A percentile compares a stretch with the other conserved stretches of the same genome.
Conservation (phyloP, 1,139 yeast genomes). For the Kurtzmaniella quercitrusa region DNA sequence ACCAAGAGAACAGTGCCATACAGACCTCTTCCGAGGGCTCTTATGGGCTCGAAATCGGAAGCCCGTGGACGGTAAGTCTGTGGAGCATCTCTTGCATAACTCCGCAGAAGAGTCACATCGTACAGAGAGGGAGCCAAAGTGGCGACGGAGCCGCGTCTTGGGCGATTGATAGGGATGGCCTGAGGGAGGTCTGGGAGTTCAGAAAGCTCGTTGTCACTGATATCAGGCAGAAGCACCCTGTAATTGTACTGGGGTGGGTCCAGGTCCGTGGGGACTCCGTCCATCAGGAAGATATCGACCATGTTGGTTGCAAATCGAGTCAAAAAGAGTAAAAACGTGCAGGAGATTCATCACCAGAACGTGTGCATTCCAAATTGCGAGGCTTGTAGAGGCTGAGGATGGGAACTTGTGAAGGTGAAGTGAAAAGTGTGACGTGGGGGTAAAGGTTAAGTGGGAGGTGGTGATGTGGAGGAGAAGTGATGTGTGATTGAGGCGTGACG, state of each 20-base stretch:
- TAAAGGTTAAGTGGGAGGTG: too few species aligned
- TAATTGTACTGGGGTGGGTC: constrained; percentile 4
- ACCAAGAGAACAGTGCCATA: constrained; percentile 87
- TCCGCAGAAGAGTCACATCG: constrained; percentile 16
- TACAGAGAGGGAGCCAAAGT: constrained; percentile 13
- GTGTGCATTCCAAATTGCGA: not conserved
- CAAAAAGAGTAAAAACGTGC: not conserved
- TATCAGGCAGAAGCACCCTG: constrained; percentile 4
- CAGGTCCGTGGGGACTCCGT: constrained; percentile 4
- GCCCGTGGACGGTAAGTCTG: constrained; percentile 28
- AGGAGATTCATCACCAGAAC: not conserved
- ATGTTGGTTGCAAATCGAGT: constrained; percentile 1
- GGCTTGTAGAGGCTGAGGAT: not conserved
- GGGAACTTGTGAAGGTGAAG: not conserved
- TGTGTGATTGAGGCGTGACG: too few species aligned
- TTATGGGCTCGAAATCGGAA: constrained; percentile 68
- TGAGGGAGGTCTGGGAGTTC: constrained; percentile 8
- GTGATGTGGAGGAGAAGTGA: too few species aligned
- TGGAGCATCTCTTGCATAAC: constrained; percentile 11
- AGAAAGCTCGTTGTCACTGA: constrained; percentile 5
- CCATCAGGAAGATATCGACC: constrained; percentile 8
- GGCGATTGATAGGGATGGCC: constrained; percentile 10
- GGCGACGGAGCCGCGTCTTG: constrained; percentile 15
- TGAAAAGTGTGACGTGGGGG: too few species aligned
- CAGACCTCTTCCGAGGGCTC: constrained; percentile 87